Conservation (phyloP, 2,329 filamentous ascomycete genomes). For the Penicillium sp. region DNA sequence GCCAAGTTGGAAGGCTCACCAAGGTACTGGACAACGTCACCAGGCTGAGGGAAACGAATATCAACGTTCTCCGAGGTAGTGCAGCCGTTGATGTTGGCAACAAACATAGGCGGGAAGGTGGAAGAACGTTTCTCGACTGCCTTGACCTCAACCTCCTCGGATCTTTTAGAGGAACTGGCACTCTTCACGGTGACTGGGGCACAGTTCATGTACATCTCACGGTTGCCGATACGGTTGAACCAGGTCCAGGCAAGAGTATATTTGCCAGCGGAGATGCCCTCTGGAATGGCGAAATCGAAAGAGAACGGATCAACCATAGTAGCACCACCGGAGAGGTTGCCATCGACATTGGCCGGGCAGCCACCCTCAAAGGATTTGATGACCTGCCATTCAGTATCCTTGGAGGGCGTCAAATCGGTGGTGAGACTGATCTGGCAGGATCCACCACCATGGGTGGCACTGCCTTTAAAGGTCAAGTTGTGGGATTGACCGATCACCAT, state of each 20-base stretch:
- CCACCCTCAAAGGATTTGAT: conserved; percentile 86
- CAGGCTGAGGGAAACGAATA: conserved; percentile 68
- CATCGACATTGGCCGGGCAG: conserved; percentile 66
- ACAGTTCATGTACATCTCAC: conserved; percentile 99
- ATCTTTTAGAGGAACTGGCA: conserved; percentile 46
- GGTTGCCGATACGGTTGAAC: conserved; percentile 90
- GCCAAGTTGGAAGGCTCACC: conserved; percentile 42
- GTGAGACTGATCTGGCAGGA: conserved; percentile 89
- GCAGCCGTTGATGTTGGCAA: conserved; percentile 69
- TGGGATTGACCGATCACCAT: conserved; percentile 66
- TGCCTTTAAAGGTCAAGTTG: conserved; percentile 65
- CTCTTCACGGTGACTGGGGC: conserved; percentile 68
- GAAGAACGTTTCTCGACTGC: conserved; percentile 55
- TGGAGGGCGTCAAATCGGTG: conserved; percentile 69
- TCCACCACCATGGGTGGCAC: conserved; percentile 83
- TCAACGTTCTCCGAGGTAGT: conserved; percentile 56
- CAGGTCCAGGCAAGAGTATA: conserved; percentile 89
- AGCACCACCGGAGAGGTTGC: conserved; percentile 59
- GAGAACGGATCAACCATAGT: conserved; percentile 49
- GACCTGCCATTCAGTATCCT: conserved; percentile 75
- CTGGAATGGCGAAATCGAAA: conserved; percentile 72
- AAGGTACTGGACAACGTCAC: conserved; percentile 55
- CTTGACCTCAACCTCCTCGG: conserved; percentile 21
- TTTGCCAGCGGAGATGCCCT: conserved; percentile 69
- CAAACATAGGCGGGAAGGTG: conserved; percentile 71